Evolutionary conservation across 1,284 basidiomycete species (phyloP).

Genomic region (Agaricales sp.): DNA sequence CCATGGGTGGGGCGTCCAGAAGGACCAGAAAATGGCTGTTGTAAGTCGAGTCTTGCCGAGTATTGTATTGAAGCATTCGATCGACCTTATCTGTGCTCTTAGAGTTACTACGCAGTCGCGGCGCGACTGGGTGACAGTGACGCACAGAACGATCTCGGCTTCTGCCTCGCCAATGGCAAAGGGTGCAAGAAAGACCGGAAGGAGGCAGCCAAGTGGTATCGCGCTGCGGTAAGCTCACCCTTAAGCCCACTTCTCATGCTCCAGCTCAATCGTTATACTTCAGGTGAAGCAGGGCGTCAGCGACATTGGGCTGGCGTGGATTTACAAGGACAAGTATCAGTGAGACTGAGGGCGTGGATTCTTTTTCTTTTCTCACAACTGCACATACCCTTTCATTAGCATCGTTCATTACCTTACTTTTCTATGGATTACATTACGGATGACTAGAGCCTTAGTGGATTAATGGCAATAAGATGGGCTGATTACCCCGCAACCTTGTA

Average conservation of each 20-base stretch:
- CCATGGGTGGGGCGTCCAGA: slow-evolving; percentile 81
- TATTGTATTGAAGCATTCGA: neutral
- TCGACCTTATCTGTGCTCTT: slow-evolving; percentile 4
- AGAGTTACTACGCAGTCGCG: slow-evolving; percentile 82
- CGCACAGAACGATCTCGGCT: slow-evolving; percentile 79
- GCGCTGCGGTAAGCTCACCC: slow-evolving; percentile 54
- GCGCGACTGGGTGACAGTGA: slow-evolving; percentile 80
- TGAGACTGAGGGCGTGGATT: too few species aligned
- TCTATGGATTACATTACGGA: too few species aligned
- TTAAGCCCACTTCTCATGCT: slow-evolving; percentile 2
- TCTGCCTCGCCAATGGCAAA: slow-evolving; percentile 78
- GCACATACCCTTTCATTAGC: too few species aligned
- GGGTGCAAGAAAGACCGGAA: slow-evolving; percentile 86
- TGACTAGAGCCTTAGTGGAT: too few species aligned
- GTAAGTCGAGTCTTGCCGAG: too few species aligned
- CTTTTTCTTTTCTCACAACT: too few species aligned
- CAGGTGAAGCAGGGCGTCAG: slow-evolving; percentile 70
- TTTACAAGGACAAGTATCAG: slow-evolving; percentile 73
- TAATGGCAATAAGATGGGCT: too few species aligned
- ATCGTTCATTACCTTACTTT: too few species aligned
- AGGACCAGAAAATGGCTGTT: slow-evolving; percentile 82
- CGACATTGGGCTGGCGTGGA: slow-evolving; percentile 78
- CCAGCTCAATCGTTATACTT: slow-evolving; percentile 4
- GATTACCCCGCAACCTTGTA: too few species aligned
- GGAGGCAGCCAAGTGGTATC: slow-evolving; percentile 84